Conservation (phyloP, 1,284 basidiomycete species). For the Pseudozyma sp. region DNA sequence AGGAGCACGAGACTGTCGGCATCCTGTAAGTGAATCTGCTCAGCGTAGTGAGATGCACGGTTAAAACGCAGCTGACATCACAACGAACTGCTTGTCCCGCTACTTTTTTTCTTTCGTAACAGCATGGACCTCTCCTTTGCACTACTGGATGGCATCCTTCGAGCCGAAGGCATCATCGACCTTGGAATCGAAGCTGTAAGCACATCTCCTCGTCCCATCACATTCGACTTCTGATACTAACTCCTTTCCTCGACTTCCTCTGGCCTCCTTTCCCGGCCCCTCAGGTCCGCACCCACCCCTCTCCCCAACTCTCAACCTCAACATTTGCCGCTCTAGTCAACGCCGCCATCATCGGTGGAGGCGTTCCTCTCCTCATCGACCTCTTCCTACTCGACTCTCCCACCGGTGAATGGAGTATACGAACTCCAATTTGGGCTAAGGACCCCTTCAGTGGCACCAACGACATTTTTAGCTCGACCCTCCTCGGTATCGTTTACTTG, state of each 20-base stretch:
- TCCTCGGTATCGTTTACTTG: constrained; percentile 30
- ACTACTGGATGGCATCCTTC: constrained; percentile 51
- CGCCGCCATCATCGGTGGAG: constrained; percentile 54
- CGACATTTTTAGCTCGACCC: constrained; percentile 43
- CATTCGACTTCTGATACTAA: not conserved
- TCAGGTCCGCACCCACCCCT: constrained; percentile 40
- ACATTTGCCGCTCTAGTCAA: constrained; percentile 51
- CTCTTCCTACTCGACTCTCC: constrained; percentile 54
- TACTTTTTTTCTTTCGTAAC: no score
- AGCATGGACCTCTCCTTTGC: constrained; percentile 50
- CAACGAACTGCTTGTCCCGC: not conserved
- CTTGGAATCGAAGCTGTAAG: constrained; percentile 48
- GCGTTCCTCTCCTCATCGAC: constrained; percentile 54
- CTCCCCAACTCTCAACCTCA: constrained; percentile 36
- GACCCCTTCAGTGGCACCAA: constrained; percentile 37
- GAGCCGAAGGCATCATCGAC: constrained; percentile 56
- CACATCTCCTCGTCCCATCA: not conserved
- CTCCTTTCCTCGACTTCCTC: not conserved
- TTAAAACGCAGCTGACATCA: not conserved
- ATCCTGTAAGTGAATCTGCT: constrained; percentile 15
- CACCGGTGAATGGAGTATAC: constrained; percentile 47
- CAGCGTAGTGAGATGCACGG: not conserved
- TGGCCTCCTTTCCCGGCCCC: not conserved
- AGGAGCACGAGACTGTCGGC: constrained; percentile 20
- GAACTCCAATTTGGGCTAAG: constrained; percentile 49